Evolutionary conservation across 2,329 filamentous ascomycete species (phyloP), one percentile per base, ranked within the genome.

Genomic region (Blumeria hordei): DNA sequence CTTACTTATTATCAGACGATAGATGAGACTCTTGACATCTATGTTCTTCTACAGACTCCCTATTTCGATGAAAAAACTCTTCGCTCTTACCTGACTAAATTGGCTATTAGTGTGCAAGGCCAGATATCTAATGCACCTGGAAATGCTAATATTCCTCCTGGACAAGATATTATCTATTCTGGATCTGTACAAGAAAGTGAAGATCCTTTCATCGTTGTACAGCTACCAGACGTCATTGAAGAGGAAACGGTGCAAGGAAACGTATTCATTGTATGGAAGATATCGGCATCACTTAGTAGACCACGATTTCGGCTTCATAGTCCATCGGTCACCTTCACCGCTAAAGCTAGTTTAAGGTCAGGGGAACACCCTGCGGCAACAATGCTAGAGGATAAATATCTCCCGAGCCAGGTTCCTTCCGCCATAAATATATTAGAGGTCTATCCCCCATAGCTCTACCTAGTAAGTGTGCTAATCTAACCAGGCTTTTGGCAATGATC

Each of bases 11-110:
- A 63, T 61, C 68, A 74, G 69, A 70, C 63, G 64, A 56, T 69
- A 88, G 84, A 88, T 74, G 84, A 88, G 70, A 78, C 77, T 32
- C 73, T 84, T 56, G 71, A 80, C 59, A 72, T 87, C 16, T 78
- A 84, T 62, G 69, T 88, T 58, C 71, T 85, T 10, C 72, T 88
- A 56, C 76, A 76, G 62, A 80, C 80, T 8, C 78, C 80, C 3
- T 72, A 74, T 62, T 70, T 75, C 55, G 74, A 78, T 55, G 74
- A 82, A 57, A 65, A 70, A 35, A 69, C 70, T 0, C 68, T 87
- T 18, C 72, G 74, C 55, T 71, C 74, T 37, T 78, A 78, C 55
- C 69, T 87, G 37, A 70, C 71, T 53, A 72, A 81, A 56, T 68
- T 88, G n/a, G 71, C 74, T 28, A 73, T 88, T 57, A 77, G 74